Evolutionary conservation across 495 filamentous ascomycete genomes (phyloP), one percentile per base, ranked within the genome.

Genomic region (Annulohypoxylon maeteangense): DNA sequence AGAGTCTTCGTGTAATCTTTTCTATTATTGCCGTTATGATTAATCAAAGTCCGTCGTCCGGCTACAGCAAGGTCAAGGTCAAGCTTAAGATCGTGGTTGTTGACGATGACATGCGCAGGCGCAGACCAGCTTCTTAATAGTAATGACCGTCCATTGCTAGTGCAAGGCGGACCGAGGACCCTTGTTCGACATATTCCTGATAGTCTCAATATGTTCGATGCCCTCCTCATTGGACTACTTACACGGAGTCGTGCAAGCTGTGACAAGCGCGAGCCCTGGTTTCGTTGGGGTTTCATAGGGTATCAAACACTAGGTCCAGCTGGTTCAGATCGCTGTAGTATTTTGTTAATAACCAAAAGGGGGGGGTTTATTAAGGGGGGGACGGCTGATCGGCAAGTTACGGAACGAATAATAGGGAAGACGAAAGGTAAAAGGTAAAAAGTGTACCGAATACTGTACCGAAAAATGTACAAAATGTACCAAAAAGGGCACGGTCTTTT

Each of bases 81-180:
- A 36, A 11, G 32, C 32, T 36, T 27, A 34, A 65, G 47, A 58
- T 61, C 36, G n/a, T 14, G 36, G 4, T 40, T 12, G 63, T 72
- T 59, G 55, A 68, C 27, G 59, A 60, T 64, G 59, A 58, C 59
- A 68, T 50, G 57, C 45, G 67, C 62, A 55, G 66, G 66, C 55
- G 70, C 56, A 36, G 67, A 65, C 54, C 60, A 45, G 65, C 73
- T 67, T 75, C 71, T 78, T 76, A 78, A 75, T 74, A 78, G 74
- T 74, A 75, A 65, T 65, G 67, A 38, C 58, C 58, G 48, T 23
- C 64, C 48, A 20, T 51, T 31, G 56, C 67, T 65, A 74, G 53
- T 44, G 61, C 48, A 51, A 62, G 62, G 64, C 66, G 68, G 51
- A 53, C 68, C 70, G 70, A 72, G 29, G 53, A 68, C 70, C 73